phyloP scores from a whole-genome alignment of 2,329 filamentous ascomycete species.

The Colletotrichum spinosum region DNA sequence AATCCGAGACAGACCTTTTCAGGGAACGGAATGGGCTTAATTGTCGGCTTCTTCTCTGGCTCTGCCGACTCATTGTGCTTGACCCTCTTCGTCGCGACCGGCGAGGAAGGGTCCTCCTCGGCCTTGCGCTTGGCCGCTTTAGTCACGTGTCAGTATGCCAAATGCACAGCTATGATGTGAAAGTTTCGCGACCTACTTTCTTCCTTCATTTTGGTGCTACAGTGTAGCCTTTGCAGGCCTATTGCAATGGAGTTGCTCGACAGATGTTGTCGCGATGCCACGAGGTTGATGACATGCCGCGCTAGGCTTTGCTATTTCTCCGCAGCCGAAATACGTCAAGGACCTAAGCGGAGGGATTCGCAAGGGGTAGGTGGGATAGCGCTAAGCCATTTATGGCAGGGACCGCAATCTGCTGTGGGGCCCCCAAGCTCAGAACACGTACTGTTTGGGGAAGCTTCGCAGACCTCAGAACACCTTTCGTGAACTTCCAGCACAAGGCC shows the following conservation, averaged over 20 bases:
- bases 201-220: conserved; percentile 48
- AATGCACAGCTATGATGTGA: rapidly evolving
- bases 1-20: conserved; percentile 75
- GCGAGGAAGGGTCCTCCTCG: conserved; percentile 71
- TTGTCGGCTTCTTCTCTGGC: conserved; percentile 62
- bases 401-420: conserved; percentile 49
- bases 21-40: conserved; percentile 83
- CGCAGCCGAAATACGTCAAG: conserved; percentile 21
- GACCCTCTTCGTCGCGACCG: conserved; percentile 72
- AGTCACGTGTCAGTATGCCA: conserved; percentile 9
- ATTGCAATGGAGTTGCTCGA: conserved; percentile 16
- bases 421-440: conserved; percentile 38
- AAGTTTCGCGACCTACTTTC: conserved; percentile 48
- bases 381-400: conserved; percentile 48
- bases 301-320: conserved; percentile 36
- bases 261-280: conserved; percentile 29
- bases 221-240: conserved; percentile 28
- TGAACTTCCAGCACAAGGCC: conserved; percentile 14
- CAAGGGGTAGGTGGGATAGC: conserved; percentile 45
- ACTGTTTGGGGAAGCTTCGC: conserved; percentile 33
- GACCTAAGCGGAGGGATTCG: conserved; percentile 27
- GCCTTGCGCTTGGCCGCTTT: conserved; percentile 76
- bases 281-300: conserved; percentile 34
- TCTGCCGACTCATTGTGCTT: conserved; percentile 63
- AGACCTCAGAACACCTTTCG: conserved; percentile 1